Conservation (phyloP, 1,284 basidiomycete species). For the Melampsora americana region DNA sequence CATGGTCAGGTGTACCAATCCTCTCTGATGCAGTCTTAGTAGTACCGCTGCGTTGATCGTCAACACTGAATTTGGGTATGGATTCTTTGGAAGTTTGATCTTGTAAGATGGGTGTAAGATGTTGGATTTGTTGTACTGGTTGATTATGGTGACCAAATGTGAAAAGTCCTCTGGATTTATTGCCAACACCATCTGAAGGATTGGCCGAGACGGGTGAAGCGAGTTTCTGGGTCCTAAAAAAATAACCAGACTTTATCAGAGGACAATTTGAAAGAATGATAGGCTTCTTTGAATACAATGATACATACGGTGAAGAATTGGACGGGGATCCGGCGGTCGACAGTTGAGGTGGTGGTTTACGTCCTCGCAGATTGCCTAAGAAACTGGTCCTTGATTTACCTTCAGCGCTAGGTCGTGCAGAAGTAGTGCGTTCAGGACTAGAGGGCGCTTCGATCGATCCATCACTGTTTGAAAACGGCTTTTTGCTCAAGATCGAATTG, state of each 20-base stretch:
- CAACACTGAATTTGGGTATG: conserved; percentile 44
- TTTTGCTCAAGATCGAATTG: conserved; percentile 4
- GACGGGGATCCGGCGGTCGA: background rate
- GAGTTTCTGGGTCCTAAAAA: background rate
- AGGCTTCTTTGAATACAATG: background rate
- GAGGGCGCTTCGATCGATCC: background rate
- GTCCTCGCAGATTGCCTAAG: conserved; percentile 26
- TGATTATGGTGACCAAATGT: conserved; percentile 42
- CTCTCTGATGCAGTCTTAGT: conserved; percentile 66
- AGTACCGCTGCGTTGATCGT: conserved; percentile 45
- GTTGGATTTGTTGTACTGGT: conserved; percentile 50
- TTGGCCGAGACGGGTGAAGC: no score
- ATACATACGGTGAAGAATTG: background rate
- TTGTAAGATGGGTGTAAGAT: conserved; percentile 46
- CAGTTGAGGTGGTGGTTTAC: conserved; percentile 22
- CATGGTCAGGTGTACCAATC: conserved; percentile 80
- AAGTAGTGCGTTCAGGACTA: conserved; percentile 2
- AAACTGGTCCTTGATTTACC: conserved; percentile 33
- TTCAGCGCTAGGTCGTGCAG: background rate
- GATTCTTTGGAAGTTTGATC: conserved; percentile 38
- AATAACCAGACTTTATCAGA: background rate
- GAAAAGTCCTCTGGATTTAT: conserved; percentile 10
- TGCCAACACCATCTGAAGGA: background rate
- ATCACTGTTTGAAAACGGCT: background rate
- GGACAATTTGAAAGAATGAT: background rate